Percentiles rank a stretch among this genome's conserved stretches.
These are phyloP conservation scores for Collybia mongolica DNA, from an alignment of 768 basidiomycete species.

Conservation along the genomic window DNA sequence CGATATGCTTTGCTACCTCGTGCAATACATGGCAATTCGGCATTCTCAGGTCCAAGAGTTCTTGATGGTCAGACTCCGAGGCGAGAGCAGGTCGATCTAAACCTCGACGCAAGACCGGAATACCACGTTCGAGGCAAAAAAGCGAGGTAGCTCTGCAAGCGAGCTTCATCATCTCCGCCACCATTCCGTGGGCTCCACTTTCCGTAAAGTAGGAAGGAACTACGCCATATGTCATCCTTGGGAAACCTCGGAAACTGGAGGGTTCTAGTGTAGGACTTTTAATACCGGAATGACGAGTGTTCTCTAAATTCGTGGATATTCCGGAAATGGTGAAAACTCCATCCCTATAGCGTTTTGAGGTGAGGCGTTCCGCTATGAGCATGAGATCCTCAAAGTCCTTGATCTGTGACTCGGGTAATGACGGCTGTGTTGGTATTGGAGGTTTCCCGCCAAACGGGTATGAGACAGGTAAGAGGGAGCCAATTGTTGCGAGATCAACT, in stretches of 20 bases:
- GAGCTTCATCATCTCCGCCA: slow-evolving; percentile 82
- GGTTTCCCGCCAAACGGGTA: slow-evolving; percentile 46
- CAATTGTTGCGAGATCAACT: slow-evolving; percentile 54
- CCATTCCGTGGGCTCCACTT: slow-evolving; percentile 49
- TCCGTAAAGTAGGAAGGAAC: slow-evolving; percentile 17
- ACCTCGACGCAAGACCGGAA: slow-evolving; percentile 66
- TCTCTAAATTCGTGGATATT: too few relatives aligned
- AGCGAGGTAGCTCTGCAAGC: slow-evolving; percentile 75
- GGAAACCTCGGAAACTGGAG: slow-evolving; percentile 49
- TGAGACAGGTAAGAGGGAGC: not conserved
- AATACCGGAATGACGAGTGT: slow-evolving; percentile 21
- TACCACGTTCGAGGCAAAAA: slow-evolving; percentile 56
- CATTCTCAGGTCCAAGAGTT: slow-evolving; percentile 49
- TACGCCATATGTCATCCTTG: slow-evolving; percentile 46
- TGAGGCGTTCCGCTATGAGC: slow-evolving; percentile 11
- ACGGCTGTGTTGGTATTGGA: not conserved
- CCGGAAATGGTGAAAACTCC: slow-evolving; percentile 17
- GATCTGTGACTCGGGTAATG: slow-evolving; percentile 19
- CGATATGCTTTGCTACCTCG: slow-evolving; percentile 28
- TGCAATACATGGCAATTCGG: slow-evolving; percentile 42
- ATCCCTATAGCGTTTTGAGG: slow-evolving; percentile 14
- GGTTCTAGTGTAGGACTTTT: slow-evolving; percentile 27
- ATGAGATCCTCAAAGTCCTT: slow-evolving; percentile 29
- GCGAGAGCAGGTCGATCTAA: slow-evolving; percentile 28
- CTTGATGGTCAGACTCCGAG: slow-evolving; percentile 33